Percentiles rank a stretch among this genome's conserved stretches.
Evolutionary conservation across 176 grass and related monocot genomes (phyloP).

Genomic region (Saccharum spontaneum): DNA sequence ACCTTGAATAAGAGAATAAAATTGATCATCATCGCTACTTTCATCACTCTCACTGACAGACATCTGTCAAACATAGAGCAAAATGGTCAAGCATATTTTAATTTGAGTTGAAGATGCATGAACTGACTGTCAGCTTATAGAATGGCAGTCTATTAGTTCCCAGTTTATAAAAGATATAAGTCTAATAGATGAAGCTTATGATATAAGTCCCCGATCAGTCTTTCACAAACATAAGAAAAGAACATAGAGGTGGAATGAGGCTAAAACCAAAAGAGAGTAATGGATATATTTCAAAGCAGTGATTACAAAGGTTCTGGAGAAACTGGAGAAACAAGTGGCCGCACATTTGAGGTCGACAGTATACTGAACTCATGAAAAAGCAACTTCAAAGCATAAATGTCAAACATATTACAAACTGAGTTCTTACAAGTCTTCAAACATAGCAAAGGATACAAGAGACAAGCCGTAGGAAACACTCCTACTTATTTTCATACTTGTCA

Average conservation of each 20-base stretch:
- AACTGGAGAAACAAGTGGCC: too few species aligned
- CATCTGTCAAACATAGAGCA: neutral
- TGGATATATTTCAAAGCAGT: neutral
- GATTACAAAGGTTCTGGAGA: neutral
- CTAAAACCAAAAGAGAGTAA: neutral
- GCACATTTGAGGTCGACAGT: too few species aligned
- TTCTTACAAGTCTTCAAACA: too few species aligned
- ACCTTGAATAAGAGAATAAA: neutral
- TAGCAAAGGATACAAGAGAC: too few species aligned
- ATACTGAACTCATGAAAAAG: too few species aligned
- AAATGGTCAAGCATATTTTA: too few species aligned
- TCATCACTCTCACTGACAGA: neutral
- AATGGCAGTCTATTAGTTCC: neutral
- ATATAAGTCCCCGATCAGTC: neutral
- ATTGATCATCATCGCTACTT: neutral
- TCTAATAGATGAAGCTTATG: neutral
- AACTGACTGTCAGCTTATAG: too few species aligned
- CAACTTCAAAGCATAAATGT: too few species aligned
- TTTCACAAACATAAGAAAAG: neutral
- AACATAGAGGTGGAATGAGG: neutral
- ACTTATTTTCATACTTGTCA: too few species aligned
- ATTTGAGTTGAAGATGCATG: too few species aligned
- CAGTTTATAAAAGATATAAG: neutral
- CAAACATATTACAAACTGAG: too few species aligned
- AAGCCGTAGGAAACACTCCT: too few species aligned